Percentiles rank a stretch among this genome's conserved stretches.
Evolutionary conservation across 2,329 filamentous ascomycete species (phyloP).

Genomic region (Elsinoe fawcettii): DNA sequence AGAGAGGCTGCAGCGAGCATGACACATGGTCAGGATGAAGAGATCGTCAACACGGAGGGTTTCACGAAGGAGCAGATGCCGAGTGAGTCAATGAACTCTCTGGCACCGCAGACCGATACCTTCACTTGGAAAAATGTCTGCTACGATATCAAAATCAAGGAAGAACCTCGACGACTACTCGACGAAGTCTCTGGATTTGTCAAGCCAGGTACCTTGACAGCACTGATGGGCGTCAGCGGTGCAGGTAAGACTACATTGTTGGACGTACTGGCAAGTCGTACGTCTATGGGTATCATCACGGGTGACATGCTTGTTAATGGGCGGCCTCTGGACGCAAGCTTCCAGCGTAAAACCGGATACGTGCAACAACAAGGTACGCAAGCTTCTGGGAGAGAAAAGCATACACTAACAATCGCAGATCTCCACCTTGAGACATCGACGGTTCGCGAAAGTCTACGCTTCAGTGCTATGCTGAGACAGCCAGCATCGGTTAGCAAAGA

Average conservation of each 20-base stretch:
- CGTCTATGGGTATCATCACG: slow-evolving; percentile 54
- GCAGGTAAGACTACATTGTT: slow-evolving; percentile 57
- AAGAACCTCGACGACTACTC: slow-evolving; percentile 43
- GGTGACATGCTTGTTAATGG: slow-evolving; percentile 62
- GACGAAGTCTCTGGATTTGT: slow-evolving; percentile 49
- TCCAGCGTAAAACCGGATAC: slow-evolving; percentile 59
- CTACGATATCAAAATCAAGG: slow-evolving; percentile 48
- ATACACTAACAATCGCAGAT: too few relatives aligned
- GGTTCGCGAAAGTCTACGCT: slow-evolving; percentile 47
- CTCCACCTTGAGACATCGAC: slow-evolving; percentile 47
- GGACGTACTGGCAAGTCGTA: slow-evolving; percentile 49
- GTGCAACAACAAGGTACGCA: slow-evolving; percentile 59
- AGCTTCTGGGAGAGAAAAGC: too few relatives aligned
- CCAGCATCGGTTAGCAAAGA: slow-evolving; percentile 43
- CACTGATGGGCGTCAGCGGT: slow-evolving; percentile 45
- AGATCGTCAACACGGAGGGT: too few relatives aligned
- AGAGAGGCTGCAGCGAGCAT: slow-evolving; percentile 27
- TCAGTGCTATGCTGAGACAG: slow-evolving; percentile 53
- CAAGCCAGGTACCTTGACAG: slow-evolving; percentile 49
- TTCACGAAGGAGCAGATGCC: too few relatives aligned
- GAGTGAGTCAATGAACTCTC: too few relatives aligned
- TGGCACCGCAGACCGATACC: too few relatives aligned
- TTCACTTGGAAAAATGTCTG: slow-evolving; percentile 49
- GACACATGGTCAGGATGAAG: too few relatives aligned
- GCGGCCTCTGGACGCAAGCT: slow-evolving; percentile 47